Evolutionary conservation across 2,329 filamentous ascomycete species (phyloP).

Genomic region (Fusarium sp.): DNA sequence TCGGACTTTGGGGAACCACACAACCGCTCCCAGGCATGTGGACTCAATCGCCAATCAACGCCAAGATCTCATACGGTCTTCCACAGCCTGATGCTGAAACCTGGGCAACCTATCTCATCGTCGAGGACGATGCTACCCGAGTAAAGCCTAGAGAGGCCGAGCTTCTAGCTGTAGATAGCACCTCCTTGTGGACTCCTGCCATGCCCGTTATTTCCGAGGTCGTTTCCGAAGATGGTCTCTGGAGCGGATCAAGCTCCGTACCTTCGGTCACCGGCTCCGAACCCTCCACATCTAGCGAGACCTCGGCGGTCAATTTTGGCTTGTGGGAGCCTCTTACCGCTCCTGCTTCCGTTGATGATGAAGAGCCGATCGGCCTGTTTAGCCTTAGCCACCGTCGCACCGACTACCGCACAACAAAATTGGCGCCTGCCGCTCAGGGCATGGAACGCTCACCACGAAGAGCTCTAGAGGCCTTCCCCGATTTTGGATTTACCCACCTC

Average conservation of each 20-base stretch:
- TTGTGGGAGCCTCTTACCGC: slow-evolving; percentile 34
- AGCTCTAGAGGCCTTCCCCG: slow-evolving; percentile 29
- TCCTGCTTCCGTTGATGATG: slow-evolving; percentile 9
- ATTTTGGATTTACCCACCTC: slow-evolving; percentile 34
- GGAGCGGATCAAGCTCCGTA: slow-evolving; percentile 32
- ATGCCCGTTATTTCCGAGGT: slow-evolving; percentile 22
- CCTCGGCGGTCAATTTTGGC: slow-evolving; percentile 33
- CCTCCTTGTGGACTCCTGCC: slow-evolving; percentile 35
- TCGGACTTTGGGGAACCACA: slow-evolving; percentile 39
- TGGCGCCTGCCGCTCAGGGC: slow-evolving; percentile 35
- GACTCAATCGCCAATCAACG: slow-evolving; percentile 23
- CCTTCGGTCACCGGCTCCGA: slow-evolving; percentile 22
- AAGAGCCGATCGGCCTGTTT: slow-evolving; percentile 38
- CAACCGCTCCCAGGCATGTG: slow-evolving; percentile 38
- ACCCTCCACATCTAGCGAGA: slow-evolving; percentile 10
- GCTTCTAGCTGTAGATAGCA: slow-evolving; percentile 33
- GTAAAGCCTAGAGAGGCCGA: slow-evolving; percentile 39
- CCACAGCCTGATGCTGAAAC: slow-evolving; percentile 44
- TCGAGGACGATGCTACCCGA: slow-evolving; percentile 32
- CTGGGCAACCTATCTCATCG: slow-evolving; percentile 40
- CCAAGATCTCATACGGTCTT: slow-evolving; percentile 39
- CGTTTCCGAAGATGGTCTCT: slow-evolving; percentile 29
- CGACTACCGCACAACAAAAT: slow-evolving; percentile 36
- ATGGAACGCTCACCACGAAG: slow-evolving; percentile 35
- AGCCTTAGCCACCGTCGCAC: slow-evolving; percentile 39